phyloP scores from a whole-genome alignment of 148 eudicot species.

The Cornus controversa region DNA sequence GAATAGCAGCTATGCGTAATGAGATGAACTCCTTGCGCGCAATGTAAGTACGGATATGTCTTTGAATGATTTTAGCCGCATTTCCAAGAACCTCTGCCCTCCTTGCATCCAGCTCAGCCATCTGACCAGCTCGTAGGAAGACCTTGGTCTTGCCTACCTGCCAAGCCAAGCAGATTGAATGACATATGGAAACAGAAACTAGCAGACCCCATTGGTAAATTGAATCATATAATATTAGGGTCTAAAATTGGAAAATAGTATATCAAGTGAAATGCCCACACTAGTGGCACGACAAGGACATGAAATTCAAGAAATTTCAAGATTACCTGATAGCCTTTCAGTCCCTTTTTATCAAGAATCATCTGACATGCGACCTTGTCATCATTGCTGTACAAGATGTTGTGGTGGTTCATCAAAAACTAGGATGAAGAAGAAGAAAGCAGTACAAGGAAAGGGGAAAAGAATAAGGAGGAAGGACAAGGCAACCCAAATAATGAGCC shows the following conservation, averaged over 20 bases:
- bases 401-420: neutral
- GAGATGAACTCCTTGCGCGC: conserved; percentile 77
- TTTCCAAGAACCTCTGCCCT: conserved; percentile 90
- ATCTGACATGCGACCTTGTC: conserved; percentile 86
- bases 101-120: conserved; percentile 97
- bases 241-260: neutral
- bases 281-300: neutral
- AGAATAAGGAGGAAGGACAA: neutral
- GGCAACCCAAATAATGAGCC: neutral
- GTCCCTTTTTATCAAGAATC: conserved; percentile 89
- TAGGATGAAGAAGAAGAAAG: conserved; percentile 1
- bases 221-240: neutral
- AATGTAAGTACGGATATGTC: conserved; percentile 82
- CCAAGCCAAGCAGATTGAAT: conserved; percentile 25
- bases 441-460: conserved; percentile 6
- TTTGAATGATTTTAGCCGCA: conserved; percentile 89
- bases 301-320: neutral
- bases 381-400: conserved; percentile 51
- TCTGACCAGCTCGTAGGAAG: conserved; percentile 98
- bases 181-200: neutral
- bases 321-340: conserved; percentile 93
- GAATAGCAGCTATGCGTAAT: conserved; percentile 76
- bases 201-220: neutral
- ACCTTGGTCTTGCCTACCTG: conserved; percentile 97
- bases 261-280: conserved; percentile 1